These are phyloP conservation scores for Piper betle DNA, from an alignment of 164 flowering plant species.

Conservation along the genomic window DNA sequence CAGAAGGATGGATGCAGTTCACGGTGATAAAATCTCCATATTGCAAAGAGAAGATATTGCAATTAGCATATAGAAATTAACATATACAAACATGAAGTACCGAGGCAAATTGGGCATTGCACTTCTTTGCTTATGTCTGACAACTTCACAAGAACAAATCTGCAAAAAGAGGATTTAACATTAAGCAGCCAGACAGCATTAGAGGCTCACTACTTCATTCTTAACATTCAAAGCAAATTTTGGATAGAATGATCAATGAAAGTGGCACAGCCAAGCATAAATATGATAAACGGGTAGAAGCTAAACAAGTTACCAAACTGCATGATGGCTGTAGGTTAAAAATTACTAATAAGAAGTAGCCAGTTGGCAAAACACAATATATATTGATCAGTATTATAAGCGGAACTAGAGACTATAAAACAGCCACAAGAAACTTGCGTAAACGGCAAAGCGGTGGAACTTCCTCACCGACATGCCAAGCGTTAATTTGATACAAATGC, in stretches of 20 bases:
- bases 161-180: slow-evolving; percentile 16
- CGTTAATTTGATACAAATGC: not conserved
- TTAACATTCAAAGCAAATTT: not conserved
- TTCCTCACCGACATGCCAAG: not conserved
- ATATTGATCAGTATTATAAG: no score
- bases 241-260: not conserved
- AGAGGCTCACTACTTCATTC: not conserved
- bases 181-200: not conserved
- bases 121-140: slow-evolving; percentile 77
- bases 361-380: no score
- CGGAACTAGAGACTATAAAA: no score
- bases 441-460: not conserved
- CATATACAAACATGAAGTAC: slow-evolving; percentile 11
- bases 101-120: slow-evolving; percentile 57
- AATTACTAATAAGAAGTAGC: no score
- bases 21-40: not conserved
- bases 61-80: not conserved
- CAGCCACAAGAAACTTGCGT: not conserved
- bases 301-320: no score
- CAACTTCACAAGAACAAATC: slow-evolving; percentile 45
- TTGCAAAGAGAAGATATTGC: not conserved
- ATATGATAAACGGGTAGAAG: no score
- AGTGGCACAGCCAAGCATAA: no score
- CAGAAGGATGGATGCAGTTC: not conserved
- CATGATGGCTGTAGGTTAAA: no score